A percentile compares a stretch with the other conserved stretches of the same genome.
phyloP scores from a whole-genome alignment of 345 rosid species.

The Eucalyptus camaldulensis region DNA sequence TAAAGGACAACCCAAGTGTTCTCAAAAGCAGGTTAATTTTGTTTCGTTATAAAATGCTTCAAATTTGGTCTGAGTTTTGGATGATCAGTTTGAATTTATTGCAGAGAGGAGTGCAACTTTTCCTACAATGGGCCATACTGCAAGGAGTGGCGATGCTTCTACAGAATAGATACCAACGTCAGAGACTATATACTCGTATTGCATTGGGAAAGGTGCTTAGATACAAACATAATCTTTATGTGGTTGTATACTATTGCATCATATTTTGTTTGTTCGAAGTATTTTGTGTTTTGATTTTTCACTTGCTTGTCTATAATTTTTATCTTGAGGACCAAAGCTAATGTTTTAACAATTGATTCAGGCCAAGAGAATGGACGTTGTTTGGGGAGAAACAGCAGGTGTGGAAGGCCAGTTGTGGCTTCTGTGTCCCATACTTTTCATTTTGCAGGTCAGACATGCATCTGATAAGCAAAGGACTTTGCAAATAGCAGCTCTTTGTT shows the following conservation, averaged over 20 bases:
- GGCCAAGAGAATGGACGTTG: constrained; percentile 99
- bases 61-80: not conserved
- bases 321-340: not conserved
- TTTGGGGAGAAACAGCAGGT: constrained; percentile 99
- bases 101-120: constrained; percentile 97
- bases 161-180: constrained; percentile 98
- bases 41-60: not conserved
- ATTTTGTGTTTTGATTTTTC: not conserved
- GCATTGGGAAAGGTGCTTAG: constrained; percentile 83
- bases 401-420: constrained; percentile 95
- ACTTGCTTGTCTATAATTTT: not conserved
- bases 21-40: constrained; percentile 71
- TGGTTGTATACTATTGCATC: not conserved
- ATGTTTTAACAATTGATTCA: not conserved
- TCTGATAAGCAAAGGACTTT: not conserved
- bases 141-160: constrained; percentile 99
- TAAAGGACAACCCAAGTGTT: constrained; percentile 94
- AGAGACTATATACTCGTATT: constrained; percentile 95
- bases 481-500: not conserved
- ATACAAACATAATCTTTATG: not conserved
- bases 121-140: constrained; percentile 99
- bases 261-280: not conserved
- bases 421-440: constrained; percentile 84
- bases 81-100: constrained; percentile 1
- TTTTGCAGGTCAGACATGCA: constrained; percentile 60